phyloP scores from a whole-genome alignment of 169 alveolate species.

The Plasmodium chabaudi region DNA sequence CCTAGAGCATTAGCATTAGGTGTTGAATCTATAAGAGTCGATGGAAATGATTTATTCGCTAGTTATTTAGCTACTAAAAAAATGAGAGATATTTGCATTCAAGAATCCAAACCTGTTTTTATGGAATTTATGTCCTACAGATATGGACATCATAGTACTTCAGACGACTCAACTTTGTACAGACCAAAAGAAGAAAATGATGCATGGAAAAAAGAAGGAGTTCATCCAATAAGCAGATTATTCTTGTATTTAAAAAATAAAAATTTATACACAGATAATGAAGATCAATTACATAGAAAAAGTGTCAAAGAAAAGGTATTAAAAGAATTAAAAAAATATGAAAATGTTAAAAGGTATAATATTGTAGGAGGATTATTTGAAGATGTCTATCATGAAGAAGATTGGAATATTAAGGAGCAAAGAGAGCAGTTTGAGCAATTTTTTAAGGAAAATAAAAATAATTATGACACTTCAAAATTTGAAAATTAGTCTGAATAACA shows the following conservation, averaged over 20 bases:
- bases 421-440: conserved; percentile 57
- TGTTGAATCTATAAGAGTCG: conserved; percentile 90
- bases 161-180: conserved; percentile 94
- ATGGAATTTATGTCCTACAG: conserved; percentile 96
- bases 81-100: conserved; percentile 92
- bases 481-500: neutral
- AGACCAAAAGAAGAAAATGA: conserved; percentile 91
- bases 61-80: conserved; percentile 92
- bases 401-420: conserved; percentile 83
- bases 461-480: conserved; percentile 61
- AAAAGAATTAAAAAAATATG: conserved; percentile 83
- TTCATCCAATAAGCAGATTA: conserved; percentile 86
- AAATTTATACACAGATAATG: conserved; percentile 81
- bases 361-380: conserved; percentile 87
- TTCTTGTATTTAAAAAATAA: conserved; percentile 79
- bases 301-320: conserved; percentile 84
- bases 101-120: conserved; percentile 89
- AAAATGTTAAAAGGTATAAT: conserved; percentile 79
- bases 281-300: conserved; percentile 81
- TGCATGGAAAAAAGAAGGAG: conserved; percentile 89
- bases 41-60: conserved; percentile 96
- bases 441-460: conserved; percentile 41
- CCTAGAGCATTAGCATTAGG: conserved; percentile 96
- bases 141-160: conserved; percentile 96
- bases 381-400: conserved; percentile 92